Evolutionary conservation across 208 protist genomes (phyloP), one percentile per base, ranked within the genome.

Genomic region (Wallacemonas collosoma): DNA sequence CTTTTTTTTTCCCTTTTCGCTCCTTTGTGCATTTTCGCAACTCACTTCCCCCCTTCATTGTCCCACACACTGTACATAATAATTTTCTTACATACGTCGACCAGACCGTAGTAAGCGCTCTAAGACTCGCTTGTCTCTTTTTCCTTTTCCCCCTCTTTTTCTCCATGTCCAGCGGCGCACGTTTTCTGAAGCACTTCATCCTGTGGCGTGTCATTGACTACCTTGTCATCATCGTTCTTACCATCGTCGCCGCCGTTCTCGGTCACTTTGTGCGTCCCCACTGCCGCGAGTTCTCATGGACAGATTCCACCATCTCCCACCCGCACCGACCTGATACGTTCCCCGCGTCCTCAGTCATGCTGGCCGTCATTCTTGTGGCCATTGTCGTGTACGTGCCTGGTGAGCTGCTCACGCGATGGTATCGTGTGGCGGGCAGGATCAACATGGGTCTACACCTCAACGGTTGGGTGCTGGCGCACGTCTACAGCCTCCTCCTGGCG

Each of bases 271-370:
- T 79, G 0, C 55, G 40, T 3, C 75, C 75, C 2, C 77, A 84
- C 67, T 89, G 84, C 70, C 80, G 81, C 38, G 68, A 75, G 2
- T 89, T 90, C 54, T 68, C 68, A n/a, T 90, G 81, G 79, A 65
- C 63, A 26, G 85, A 90, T 57, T 48, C 75, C n/a, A 80, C 71
- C 8, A 87, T 90, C 53, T 44, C 68, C 12, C 77, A 87, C 55
- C 82, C 85, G 8, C 57, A 71, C 11, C 38, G 65, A 2, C 45
- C 39, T 2, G 58, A 83, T 45, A 81, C 72, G 2, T 90, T 90
- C 67, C 85, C 85, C 39, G 72, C 60, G 54, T 84, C 78, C 75
- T 81, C 79, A 3, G 76, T 81, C 40, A 14, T 61, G 2, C 9
- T 89, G 15, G 72, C 72, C 2, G 65, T 81, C 47, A 14, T 81